Evolutionary conservation across 768 basidiomycete species (phyloP).

Genomic region (Macrocybe gigantea): DNA sequence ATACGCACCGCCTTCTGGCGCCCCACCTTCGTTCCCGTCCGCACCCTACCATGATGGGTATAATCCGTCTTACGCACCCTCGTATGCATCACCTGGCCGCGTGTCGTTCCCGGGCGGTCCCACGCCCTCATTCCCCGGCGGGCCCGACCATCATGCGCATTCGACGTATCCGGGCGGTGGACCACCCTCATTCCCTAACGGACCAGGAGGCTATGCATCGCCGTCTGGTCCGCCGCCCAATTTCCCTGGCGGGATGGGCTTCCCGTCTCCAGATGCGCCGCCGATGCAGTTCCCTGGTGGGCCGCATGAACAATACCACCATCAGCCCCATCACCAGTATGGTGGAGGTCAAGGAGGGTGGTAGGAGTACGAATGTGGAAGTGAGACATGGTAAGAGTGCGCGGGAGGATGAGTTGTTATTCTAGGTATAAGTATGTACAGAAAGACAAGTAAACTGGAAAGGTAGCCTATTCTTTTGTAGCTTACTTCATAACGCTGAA

Average conservation of each 20-base stretch:
- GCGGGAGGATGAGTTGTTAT: no score
- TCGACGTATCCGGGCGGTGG: conserved; percentile 12
- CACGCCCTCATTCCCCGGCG: conserved; percentile 23
- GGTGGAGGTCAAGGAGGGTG: no score
- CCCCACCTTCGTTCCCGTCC: conserved; percentile 19
- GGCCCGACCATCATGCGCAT: not conserved
- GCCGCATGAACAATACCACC: no score
- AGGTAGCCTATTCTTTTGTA: no score
- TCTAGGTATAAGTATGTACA: no score
- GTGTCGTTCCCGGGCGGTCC: conserved; percentile 22
- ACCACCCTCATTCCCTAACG: conserved; percentile 25
- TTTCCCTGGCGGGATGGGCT: conserved; percentile 23
- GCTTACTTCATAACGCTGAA: no score
- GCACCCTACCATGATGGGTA: conserved; percentile 14
- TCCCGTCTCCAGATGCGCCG: conserved; percentile 27
- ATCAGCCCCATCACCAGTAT: no score
- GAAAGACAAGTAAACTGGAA: no score
- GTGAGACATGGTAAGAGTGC: no score
- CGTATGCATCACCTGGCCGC: conserved; percentile 21
- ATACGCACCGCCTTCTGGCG: conserved; percentile 16
- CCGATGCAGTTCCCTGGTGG: no score
- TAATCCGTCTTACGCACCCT: conserved; percentile 23
- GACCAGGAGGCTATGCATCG: conserved; percentile 4
- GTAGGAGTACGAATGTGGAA: no score
- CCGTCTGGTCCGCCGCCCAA: conserved; percentile 7